Evolutionary conservation across 768 basidiomycete species (phyloP).

Genomic region (Psilocybe cubensis): DNA sequence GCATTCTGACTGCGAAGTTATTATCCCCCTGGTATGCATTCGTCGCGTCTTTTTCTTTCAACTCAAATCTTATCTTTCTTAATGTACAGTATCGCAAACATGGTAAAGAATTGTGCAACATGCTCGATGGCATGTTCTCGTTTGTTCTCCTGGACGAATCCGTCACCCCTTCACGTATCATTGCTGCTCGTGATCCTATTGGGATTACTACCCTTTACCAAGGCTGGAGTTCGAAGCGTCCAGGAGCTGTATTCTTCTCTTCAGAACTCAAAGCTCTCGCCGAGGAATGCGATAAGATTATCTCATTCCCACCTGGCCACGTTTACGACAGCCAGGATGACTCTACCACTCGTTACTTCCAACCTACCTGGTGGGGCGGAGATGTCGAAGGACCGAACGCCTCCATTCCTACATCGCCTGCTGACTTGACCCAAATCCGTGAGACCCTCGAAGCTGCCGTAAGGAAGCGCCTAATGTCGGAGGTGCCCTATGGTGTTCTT

Average conservation of each 20-base stretch:
- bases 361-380: conserved; percentile 89
- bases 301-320: conserved; percentile 97
- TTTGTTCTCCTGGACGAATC: conserved; percentile 96
- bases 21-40: conserved; percentile 78
- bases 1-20: conserved; percentile 97
- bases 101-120: conserved; percentile 72
- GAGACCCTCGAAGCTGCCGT: conserved; percentile 91
- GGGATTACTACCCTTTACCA: conserved; percentile 99
- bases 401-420: conserved; percentile 58
- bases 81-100: conserved; percentile 78
- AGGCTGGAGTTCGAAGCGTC: conserved; percentile 85
- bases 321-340: conserved; percentile 87
- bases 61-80: not conserved
- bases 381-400: conserved; percentile 66
- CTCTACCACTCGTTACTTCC: conserved; percentile 82
- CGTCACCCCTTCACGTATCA: conserved; percentile 84
- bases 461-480: conserved; percentile 94
- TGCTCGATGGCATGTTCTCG: conserved; percentile 98
- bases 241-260: conserved; percentile 88
- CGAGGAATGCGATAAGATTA: conserved; percentile 93
- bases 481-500: conserved; percentile 97
- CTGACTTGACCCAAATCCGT: conserved; percentile 72
- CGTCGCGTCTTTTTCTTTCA: not conserved
- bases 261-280: conserved; percentile 93
- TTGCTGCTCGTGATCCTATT: conserved; percentile 96